Base-by-base conservation (phyloP, 768 basidiomycete species). In the Pulveroboletus ravenelii region DNA sequence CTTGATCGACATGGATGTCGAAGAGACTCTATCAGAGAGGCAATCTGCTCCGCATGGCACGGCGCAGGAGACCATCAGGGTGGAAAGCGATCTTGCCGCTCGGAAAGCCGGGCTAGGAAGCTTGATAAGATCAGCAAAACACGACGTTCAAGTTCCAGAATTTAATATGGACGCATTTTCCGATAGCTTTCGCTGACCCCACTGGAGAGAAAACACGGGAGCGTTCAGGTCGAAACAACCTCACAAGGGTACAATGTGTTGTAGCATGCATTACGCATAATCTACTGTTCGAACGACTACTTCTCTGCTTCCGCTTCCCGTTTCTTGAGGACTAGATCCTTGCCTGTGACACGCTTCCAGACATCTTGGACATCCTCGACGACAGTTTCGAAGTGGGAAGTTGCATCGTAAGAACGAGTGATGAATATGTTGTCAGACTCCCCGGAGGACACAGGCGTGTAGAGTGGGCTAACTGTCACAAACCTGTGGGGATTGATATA, bases 361-460 rank as follows among this genome's bases (percentile, higher is more conserved):
- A 98, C 91, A 69, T 97, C 89, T 54, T 88, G 86, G 34, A 99
- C 96, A 53, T 99, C 95, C 45, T 97, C 93, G 23, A 95, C 92
- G 41, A 98, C 94, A 25, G 92, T 96, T 78, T 99, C 96, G 68
- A 99, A 98, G 74, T 99, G 96, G 27, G 91, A 93, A 10, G 96
- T 97, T 8, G 96, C 95, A 66, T 99, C 96, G 72, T 98, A 99
- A 14, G 93, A 96, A 48, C 87, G 87, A 48, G 96, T 99, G 73
- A 99, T 85, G 77, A 89, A 99, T 67, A 99, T 90, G 67, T 92
- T 89, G 75, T 99, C 94, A 40, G 74, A 71, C 54, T 79, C 65
- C 50, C 96, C 96, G 37, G 80, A 70, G 41, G 88, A 78, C 4
- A 93, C 93, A 7, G 96, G 93, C 25, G 85, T 87, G 74, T 93